phyloP scores from a whole-genome alignment of 129 eudicot genomes.

The Escallonia herrerae region DNA sequence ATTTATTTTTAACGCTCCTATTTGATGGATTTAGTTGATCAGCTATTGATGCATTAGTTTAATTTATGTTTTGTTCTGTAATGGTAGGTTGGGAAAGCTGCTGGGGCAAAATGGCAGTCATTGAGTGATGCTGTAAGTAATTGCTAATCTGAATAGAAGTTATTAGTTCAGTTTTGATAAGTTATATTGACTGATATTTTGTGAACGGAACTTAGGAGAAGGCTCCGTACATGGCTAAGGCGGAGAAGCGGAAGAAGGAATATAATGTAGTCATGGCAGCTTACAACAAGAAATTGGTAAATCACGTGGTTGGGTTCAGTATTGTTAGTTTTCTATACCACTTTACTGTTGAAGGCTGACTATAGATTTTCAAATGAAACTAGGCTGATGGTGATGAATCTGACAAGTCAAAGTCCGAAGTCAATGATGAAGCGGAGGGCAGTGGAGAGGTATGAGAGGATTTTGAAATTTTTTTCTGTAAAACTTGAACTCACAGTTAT shows the following conservation, averaged over 20 bases:
- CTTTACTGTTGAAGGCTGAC: constrained; percentile 1
- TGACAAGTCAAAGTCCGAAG: constrained; percentile 80
- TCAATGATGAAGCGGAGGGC: constrained; percentile 63
- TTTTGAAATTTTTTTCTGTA: not conserved
- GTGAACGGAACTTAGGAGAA: constrained; percentile 42
- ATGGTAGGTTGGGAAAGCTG: constrained; percentile 80
- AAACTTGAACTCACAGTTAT: no score
- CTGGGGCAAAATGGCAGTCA: constrained; percentile 73
- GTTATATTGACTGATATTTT: not conserved
- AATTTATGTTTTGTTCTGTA: not conserved
- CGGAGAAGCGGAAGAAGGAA: constrained; percentile 69
- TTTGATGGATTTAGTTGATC: not conserved
- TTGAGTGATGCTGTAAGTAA: constrained; percentile 47
- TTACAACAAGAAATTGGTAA: constrained; percentile 59
- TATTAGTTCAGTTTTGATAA: not conserved
- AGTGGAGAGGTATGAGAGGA: constrained; percentile 31
- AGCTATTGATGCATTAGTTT: not conserved
- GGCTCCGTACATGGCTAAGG: constrained; percentile 53
- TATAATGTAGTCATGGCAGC: constrained; percentile 39
- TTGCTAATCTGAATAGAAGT: not conserved
- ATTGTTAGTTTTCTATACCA: not conserved
- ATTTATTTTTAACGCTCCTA: not conserved
- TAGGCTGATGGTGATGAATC: constrained; percentile 46
- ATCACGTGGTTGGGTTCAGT: not conserved
- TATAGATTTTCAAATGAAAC: constrained; percentile 26